These are phyloP conservation scores for Sonneratia alba DNA, from an alignment of 345 rosid genomes.

Conservation along the genomic window DNA sequence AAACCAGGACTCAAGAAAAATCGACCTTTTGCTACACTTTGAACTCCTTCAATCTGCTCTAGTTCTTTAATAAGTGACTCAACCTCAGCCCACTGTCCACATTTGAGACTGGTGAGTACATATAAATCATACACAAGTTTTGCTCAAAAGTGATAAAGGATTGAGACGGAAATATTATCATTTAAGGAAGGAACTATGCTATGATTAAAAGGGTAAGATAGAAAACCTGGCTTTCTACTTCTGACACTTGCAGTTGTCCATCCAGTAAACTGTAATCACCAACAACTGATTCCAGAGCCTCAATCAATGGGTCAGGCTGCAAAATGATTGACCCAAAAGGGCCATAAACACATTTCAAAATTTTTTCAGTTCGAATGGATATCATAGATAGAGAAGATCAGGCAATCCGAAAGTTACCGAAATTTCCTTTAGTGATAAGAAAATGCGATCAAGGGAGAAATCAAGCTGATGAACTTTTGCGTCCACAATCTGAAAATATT, in stretches of 20 bases:
- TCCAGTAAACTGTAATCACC: conserved; percentile 49
- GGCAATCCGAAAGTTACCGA: conserved; percentile 28
- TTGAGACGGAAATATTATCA: neutral
- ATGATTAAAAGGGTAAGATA: neutral
- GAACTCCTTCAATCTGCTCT: conserved; percentile 62
- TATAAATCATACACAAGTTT: neutral
- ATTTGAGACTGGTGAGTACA: neutral
- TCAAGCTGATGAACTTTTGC: conserved; percentile 93
- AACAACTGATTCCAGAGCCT: conserved; percentile 70
- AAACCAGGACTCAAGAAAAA: conserved; percentile 89
- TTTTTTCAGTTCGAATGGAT: neutral
- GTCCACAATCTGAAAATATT: conserved; percentile 54
- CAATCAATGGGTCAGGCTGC: conserved; percentile 84
- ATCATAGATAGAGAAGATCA: neutral
- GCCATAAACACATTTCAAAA: neutral
- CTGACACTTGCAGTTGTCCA: conserved; percentile 55
- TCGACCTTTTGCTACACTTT: conserved; percentile 72
- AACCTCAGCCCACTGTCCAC: conserved; percentile 81
- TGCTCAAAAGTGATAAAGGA: neutral
- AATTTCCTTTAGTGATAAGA: conserved; percentile 77
- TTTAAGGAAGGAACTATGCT: conserved; percentile 1
- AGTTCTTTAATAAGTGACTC: conserved; percentile 78
- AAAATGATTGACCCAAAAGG: neutral
- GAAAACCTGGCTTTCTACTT: conserved; percentile 66
- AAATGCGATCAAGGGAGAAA: conserved; percentile 72